These are phyloP conservation scores for Hemileccinum impolitum DNA, from an alignment of 768 basidiomycete species.

Conservation along the genomic window DNA sequence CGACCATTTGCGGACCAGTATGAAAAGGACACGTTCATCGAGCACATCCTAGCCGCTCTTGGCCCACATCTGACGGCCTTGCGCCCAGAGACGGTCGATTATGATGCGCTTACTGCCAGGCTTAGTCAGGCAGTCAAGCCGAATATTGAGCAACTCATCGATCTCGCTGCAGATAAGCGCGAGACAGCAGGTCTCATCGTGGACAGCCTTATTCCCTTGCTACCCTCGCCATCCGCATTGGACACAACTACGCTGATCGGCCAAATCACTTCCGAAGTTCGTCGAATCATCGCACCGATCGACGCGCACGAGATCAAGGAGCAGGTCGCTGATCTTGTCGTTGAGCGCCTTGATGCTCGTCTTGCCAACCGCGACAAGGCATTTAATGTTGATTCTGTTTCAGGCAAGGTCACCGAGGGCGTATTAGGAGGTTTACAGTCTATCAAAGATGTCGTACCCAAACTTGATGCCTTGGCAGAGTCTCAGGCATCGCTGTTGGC, in stretches of 20 bases:
- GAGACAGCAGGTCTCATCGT: slow-evolving; percentile 84
- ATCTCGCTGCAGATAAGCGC: slow-evolving; percentile 83
- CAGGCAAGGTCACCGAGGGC: slow-evolving; percentile 52
- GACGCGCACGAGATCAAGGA: slow-evolving; percentile 88
- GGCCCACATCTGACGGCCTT: slow-evolving; percentile 59
- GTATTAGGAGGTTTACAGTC: slow-evolving; percentile 45
- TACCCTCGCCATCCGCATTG: slow-evolving; percentile 44
- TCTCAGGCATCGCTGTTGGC: slow-evolving; percentile 41
- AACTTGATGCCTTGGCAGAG: slow-evolving; percentile 40
- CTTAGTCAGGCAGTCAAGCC: slow-evolving; percentile 86
- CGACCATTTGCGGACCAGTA: slow-evolving; percentile 37
- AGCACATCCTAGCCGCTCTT: slow-evolving; percentile 55
- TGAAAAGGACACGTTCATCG: slow-evolving; percentile 58
- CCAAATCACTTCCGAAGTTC: slow-evolving; percentile 66
- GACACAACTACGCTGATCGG: slow-evolving; percentile 57
- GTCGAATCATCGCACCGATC: slow-evolving; percentile 67
- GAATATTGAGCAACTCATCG: slow-evolving; percentile 84
- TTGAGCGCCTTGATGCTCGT: slow-evolving; percentile 79
- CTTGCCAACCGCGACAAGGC: slow-evolving; percentile 73
- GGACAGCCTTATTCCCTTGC: slow-evolving; percentile 62
- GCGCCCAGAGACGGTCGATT: slow-evolving; percentile 68
- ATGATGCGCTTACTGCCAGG: slow-evolving; percentile 69
- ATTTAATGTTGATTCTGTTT: slow-evolving; percentile 59
- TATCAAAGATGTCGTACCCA: slow-evolving; percentile 36
- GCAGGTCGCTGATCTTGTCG: slow-evolving; percentile 83